Evolutionary conservation across 352 stramenopile genomes (phyloP).

Genomic region (Albugo candida): DNA sequence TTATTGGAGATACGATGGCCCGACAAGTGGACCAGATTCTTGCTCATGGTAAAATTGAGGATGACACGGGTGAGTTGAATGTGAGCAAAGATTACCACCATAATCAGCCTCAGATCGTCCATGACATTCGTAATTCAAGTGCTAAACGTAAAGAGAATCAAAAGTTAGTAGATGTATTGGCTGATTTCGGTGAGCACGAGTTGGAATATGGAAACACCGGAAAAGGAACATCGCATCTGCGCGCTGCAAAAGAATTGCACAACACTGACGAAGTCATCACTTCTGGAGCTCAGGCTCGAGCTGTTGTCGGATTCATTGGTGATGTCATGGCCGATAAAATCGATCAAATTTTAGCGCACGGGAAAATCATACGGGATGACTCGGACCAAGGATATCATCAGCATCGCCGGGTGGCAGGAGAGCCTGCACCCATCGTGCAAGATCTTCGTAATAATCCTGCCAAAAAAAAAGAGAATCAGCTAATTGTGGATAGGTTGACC

Average conservation of each 20-base stretch:
- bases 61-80: constrained; percentile 21
- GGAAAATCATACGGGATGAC: constrained; percentile 32
- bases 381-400: constrained; percentile 5
- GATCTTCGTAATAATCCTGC: constrained; percentile 36
- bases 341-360: constrained; percentile 48
- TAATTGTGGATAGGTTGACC: constrained; percentile 36
- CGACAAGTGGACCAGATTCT: constrained; percentile 40
- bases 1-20: constrained; percentile 37
- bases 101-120: constrained; percentile 20
- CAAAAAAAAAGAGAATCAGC: constrained; percentile 33
- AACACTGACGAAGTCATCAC: constrained; percentile 24
- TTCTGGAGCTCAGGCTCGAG: constrained; percentile 22
- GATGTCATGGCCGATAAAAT: constrained; percentile 62
- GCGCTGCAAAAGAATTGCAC: constrained; percentile 40
- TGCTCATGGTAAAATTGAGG: constrained; percentile 24
- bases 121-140: constrained; percentile 19
- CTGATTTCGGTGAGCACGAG: constrained; percentile 49
- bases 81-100: constrained; percentile 18
- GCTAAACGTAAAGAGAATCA: constrained; percentile 42
- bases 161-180: constrained; percentile 32
- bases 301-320: constrained; percentile 29
- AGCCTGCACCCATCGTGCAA: constrained; percentile 49
- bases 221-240: constrained; percentile 48
- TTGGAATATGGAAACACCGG: constrained; percentile 47
- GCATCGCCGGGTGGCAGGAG: constrained; percentile 18